Base-by-base conservation (phyloP, 2,329 filamentous ascomycete species). In the Claviceps lovelessii region DNA sequence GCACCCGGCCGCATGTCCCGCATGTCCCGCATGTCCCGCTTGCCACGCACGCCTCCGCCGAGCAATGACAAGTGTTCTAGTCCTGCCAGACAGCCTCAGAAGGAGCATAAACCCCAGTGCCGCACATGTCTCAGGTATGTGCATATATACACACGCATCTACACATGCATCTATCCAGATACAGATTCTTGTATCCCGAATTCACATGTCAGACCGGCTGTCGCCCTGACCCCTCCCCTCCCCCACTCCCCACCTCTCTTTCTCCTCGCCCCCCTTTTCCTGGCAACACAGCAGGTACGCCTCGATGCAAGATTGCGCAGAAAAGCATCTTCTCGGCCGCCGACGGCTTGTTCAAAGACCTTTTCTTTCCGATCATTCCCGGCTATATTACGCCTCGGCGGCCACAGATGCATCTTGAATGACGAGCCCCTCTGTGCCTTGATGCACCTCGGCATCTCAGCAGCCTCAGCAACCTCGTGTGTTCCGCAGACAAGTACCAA, bases 201-300 rank as follows among this genome's bases (percentile, higher is more conserved):
- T 49, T 55, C 54, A 52, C 54, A 55, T 52, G 54, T 44, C 49
- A 55, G 37, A 33, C 33, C 41, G 49, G 17, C 17, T 46, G 51
- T 55, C 45, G 46, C 48, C 31, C 8, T 17, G 23, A n/a, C 13
- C 37, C 17, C 15, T 17, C 37, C 37, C 37, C 11, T 13, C 11
- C 17, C 31, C 29, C 17, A 37, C 15, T n/a, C 35, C 35, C 35
- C 35, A 37, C 35, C 35, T 13, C 35, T 37, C 35, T 37, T 37
- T 37, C 7, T 9, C 35, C 10, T 13, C 11, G 35, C 35, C 35
- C 35, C 35, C 35, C 35, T 37, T 37, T 37, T 37, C 10, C 35
- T 10, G 35, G 3, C 28, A 42, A 42, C 4, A 29, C 19, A 51
- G 31, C 49, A 47, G 28, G 35, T 37, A 10, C 37, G 23, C 37